Conservation (phyloP, 192 early-diverging fungal genomes). For the Coemansia sp. region DNA sequence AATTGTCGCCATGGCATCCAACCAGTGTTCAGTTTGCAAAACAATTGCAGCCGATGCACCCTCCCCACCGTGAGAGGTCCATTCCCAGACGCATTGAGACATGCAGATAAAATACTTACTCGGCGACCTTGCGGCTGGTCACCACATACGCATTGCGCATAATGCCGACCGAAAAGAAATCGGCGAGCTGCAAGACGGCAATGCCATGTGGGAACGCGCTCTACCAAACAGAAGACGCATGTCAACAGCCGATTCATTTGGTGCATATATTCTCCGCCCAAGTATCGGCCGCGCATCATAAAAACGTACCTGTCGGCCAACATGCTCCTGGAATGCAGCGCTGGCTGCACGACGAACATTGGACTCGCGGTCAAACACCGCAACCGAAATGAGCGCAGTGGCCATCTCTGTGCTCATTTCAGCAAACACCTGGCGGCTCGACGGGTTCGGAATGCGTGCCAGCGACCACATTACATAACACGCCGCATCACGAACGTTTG, state of each 20-base stretch:
- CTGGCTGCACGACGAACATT: constrained; percentile 88
- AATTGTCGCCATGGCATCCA: no score
- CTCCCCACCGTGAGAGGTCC: no score
- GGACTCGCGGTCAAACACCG: constrained; percentile 89
- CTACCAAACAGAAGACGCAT: constrained; percentile 30
- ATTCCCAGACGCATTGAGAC: no score
- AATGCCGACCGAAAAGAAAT: constrained; percentile 91
- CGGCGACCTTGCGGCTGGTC: constrained; percentile 68
- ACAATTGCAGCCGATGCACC: no score
- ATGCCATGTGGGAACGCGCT: constrained; percentile 92
- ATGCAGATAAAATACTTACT: constrained; percentile 49
- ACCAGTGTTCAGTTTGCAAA: no score
- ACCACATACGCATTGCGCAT: constrained; percentile 68
- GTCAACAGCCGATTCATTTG: neutral
- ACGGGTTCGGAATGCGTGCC: constrained; percentile 79
- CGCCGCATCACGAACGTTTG: constrained; percentile 91
- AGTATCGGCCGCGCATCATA: neutral
- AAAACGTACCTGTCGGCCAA: constrained; percentile 71
- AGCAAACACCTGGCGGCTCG: constrained; percentile 52
- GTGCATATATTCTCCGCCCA: no score
- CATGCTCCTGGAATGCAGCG: constrained; percentile 98
- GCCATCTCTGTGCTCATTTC: constrained; percentile 65
- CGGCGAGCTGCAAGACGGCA: constrained; percentile 81
- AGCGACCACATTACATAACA: constrained; percentile 99
- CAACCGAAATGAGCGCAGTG: constrained; percentile 70